These are phyloP conservation scores for Ramalina intermedia DNA, from an alignment of 495 filamentous ascomycete species.

Conservation along the genomic window DNA sequence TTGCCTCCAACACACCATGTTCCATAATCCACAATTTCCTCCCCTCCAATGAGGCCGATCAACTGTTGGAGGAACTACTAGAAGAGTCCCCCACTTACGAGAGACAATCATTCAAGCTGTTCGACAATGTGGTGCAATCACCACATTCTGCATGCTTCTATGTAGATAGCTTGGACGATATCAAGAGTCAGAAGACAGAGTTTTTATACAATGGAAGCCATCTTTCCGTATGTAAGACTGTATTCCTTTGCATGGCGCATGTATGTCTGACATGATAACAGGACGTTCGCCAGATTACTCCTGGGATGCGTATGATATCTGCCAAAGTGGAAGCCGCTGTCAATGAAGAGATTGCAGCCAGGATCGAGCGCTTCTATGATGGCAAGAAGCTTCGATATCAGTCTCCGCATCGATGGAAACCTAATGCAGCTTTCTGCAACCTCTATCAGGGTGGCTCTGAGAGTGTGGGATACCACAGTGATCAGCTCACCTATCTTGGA, in stretches of 20 bases:
- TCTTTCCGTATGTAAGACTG: conserved; percentile 31
- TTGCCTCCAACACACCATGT: conserved; percentile 70
- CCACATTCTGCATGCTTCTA: conserved; percentile 75
- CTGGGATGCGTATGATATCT: conserved; percentile 52
- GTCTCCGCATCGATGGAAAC: conserved; percentile 53
- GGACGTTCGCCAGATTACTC: conserved; percentile 62
- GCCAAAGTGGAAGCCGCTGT: conserved; percentile 54
- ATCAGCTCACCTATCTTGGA: conserved; percentile 86
- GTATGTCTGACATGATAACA: conserved; percentile 8
- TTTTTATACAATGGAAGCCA: conserved; percentile 73
- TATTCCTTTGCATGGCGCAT: neutral
- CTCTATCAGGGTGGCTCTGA: conserved; percentile 71
- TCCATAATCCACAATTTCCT: conserved; percentile 88
- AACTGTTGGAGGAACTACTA: conserved; percentile 61
- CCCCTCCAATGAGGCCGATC: conserved; percentile 50
- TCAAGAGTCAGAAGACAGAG: conserved; percentile 48
- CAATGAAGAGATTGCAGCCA: conserved; percentile 53
- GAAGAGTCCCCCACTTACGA: conserved; percentile 61
- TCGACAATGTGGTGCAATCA: conserved; percentile 67
- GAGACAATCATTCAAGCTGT: conserved; percentile 64
- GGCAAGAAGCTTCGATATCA: conserved; percentile 64
- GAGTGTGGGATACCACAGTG: conserved; percentile 68
- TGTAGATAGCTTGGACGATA: conserved; percentile 51
- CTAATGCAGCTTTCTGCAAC: conserved; percentile 89
- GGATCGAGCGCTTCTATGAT: conserved; percentile 48